phyloP scores from a whole-genome alignment of 108 stramenopile species.

The Parmales sp. region DNA sequence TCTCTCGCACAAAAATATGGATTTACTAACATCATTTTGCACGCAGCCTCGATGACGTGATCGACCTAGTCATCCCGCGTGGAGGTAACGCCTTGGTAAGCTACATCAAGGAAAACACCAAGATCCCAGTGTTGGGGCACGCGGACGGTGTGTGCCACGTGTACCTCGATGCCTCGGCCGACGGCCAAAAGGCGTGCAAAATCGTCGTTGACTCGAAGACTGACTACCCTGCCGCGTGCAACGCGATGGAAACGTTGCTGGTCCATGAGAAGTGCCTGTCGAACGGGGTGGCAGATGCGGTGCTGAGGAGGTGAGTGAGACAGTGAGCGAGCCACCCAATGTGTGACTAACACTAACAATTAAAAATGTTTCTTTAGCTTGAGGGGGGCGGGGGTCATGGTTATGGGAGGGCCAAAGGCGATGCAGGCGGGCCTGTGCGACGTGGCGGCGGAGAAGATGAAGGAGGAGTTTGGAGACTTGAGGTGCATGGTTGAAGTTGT shows the following conservation, averaged over 20 bases:
- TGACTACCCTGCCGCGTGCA: constrained; percentile 97
- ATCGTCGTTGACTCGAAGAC: constrained; percentile 87
- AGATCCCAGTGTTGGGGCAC: constrained; percentile 95
- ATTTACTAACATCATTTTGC: not conserved
- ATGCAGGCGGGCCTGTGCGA: constrained; percentile 65
- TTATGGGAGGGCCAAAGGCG: constrained; percentile 72
- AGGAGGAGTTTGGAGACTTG: constrained; percentile 85
- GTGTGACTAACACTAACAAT: no score
- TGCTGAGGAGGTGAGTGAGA: no score
- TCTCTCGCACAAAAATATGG: not conserved
- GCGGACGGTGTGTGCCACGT: constrained; percentile 98
- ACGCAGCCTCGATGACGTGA: constrained; percentile 59
- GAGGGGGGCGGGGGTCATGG: constrained; percentile 69
- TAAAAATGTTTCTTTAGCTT: no score
- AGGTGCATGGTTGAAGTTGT: constrained; percentile 91
- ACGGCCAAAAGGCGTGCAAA: constrained; percentile 43
- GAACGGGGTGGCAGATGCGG: constrained; percentile 52
- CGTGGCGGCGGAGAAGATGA: constrained; percentile 48
- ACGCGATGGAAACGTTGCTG: constrained; percentile 93
- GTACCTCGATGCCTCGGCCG: constrained; percentile 80
- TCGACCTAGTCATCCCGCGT: constrained; percentile 97
- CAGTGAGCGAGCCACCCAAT: no score
- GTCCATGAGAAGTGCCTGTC: constrained; percentile 66
- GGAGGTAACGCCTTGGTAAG: constrained; percentile 80
- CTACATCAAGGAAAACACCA: constrained; percentile 78